phyloP scores from a whole-genome alignment of 495 filamentous ascomycete species.

The Wilcoxina mikolae region DNA sequence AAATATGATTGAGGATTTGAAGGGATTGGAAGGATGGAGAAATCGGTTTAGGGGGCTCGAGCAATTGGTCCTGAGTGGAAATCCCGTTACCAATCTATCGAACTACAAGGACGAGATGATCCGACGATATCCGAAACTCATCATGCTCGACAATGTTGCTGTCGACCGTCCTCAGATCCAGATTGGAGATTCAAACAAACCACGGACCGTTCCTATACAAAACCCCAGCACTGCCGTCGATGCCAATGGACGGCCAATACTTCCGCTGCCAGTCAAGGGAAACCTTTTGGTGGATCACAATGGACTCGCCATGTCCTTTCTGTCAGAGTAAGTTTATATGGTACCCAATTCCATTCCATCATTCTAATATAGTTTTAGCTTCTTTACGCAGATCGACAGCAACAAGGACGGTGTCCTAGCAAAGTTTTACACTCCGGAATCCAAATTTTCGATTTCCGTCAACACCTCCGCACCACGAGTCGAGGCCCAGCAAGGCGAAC shows the following conservation, averaged over 20 bases:
- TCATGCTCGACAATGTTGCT: slow-evolving; percentile 36
- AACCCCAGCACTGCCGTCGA: slow-evolving; percentile 15
- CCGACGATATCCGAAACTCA: slow-evolving; percentile 66
- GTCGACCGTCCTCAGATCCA: slow-evolving; percentile 16
- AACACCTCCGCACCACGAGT: slow-evolving; percentile 49
- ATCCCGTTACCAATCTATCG: slow-evolving; percentile 50
- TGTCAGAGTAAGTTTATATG: slow-evolving; percentile 16
- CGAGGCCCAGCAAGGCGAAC: slow-evolving; percentile 28
- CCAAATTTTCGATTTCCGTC: slow-evolving; percentile 62
- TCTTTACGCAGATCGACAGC: slow-evolving; percentile 60
- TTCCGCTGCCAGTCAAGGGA: slow-evolving; percentile 44
- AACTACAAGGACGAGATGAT: slow-evolving; percentile 55
- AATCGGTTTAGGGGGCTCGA: slow-evolving; percentile 61
- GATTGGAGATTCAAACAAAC: slow-evolving; percentile 12
- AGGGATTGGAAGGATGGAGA: slow-evolving; percentile 50
- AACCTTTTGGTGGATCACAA: slow-evolving; percentile 62
- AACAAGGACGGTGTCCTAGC: slow-evolving; percentile 47
- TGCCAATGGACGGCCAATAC: slow-evolving; percentile 42
- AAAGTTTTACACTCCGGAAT: slow-evolving; percentile 61
- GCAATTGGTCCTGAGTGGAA: slow-evolving; percentile 61
- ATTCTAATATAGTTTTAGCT: slow-evolving; percentile 28
- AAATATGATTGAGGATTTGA: slow-evolving; percentile 23
- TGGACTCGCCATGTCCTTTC: slow-evolving; percentile 41
- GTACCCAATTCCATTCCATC: neutral
- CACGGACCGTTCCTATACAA: slow-evolving; percentile 3